Evolutionary conservation across 768 basidiomycete genomes (phyloP), one percentile per base, ranked within the genome.

Genomic region (Agrocybe chaxingu): DNA sequence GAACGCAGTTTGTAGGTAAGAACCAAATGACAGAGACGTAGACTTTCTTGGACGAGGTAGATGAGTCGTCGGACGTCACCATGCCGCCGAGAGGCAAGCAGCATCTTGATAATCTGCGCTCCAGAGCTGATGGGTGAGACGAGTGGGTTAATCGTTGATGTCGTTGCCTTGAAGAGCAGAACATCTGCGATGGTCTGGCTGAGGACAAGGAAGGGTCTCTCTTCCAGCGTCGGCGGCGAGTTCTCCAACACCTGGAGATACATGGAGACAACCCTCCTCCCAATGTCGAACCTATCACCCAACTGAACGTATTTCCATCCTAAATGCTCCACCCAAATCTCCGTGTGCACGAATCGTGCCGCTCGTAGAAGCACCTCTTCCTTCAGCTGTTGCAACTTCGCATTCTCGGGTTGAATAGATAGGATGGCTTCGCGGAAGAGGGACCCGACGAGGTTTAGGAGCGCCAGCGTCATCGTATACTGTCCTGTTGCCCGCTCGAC

Each of bases 221-320:
- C 77, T 43, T 70, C 70, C 44, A 81, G 51, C 2, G 72, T 63
- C 0, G 81, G 81, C 0, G 86, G 79, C 1, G 81, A 76, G 53
- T 86, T 78, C 42, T 78, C 72, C 40, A 96, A 65, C 9, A 93
- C 77, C 36, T 80, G 76, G 10, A 77, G 70, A 62, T 89, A 95
- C 29, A 95, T 70, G 7, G 74, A 71, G 8, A 82, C 77, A 19
- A 92, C 73, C 11, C 83, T 72, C 46, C 78, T 74, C 13, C 86
- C 87, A 42, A 98, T 86, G 69, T 92, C 88, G 60, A 91, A 95
- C 35, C 89, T 79, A 61, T 92, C 88, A 4, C 86, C 85, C 9
- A 94, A 73, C 48, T 87, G 85, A 3, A 74, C 72, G 56, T 93
- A 97, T 63, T 89, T 89, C 94, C 94, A 98, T 2, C 83, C 80